Percentiles rank a stretch among this genome's conserved stretches.
Conservation (phyloP, 768 basidiomycete species). For the Ramaria sp. region DNA sequence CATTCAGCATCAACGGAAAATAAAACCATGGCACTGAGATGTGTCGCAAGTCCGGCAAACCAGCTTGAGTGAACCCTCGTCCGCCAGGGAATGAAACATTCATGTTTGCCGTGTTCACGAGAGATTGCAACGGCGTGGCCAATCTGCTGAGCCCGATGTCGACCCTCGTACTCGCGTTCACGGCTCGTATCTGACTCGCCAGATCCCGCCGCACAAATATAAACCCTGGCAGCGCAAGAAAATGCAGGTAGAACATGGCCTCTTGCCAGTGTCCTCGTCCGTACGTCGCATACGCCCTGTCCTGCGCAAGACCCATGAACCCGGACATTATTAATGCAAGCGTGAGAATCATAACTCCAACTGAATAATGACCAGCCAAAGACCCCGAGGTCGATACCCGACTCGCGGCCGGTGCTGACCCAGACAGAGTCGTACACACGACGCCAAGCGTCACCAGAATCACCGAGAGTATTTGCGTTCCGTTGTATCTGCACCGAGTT, state of each 20-base stretch:
- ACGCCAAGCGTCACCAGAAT: slow-evolving; percentile 76
- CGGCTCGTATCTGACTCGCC: slow-evolving; percentile 29
- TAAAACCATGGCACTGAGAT: slow-evolving; percentile 49
- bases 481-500: slow-evolving; percentile 42
- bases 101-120: background rate
- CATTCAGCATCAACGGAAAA: slow-evolving; percentile 61
- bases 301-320: slow-evolving; percentile 76
- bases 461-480: slow-evolving; percentile 60
- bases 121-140: background rate
- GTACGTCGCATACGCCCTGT: slow-evolving; percentile 57
- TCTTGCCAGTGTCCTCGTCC: slow-evolving; percentile 61
- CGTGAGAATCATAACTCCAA: slow-evolving; percentile 64
- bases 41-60: background rate
- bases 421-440: slow-evolving; percentile 70
- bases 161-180: slow-evolving; percentile 31
- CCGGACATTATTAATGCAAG: slow-evolving; percentile 74
- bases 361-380: slow-evolving; percentile 39
- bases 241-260: slow-evolving; percentile 85
- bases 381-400: background rate
- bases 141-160: slow-evolving; percentile 10
- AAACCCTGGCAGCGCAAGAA: slow-evolving; percentile 73
- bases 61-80: background rate
- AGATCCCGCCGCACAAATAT: slow-evolving; percentile 46
- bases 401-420: slow-evolving; percentile 26
- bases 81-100: background rate